Conservation (phyloP, 2,329 filamentous ascomycete genomes). For the Pseudodiploospora longispora region DNA sequence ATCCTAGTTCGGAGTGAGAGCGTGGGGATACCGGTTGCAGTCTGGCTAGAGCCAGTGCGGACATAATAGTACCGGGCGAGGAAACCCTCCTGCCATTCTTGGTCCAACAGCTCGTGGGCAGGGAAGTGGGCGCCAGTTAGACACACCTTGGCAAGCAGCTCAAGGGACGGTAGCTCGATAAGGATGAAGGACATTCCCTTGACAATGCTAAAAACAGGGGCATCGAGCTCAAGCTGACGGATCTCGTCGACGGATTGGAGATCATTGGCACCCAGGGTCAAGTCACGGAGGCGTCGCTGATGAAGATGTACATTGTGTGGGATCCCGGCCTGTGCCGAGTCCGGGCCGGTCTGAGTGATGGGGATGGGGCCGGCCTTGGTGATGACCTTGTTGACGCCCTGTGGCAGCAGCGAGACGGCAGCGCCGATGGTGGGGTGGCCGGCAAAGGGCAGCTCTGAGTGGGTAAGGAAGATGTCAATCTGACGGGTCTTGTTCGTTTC, state of each 20-base stretch:
- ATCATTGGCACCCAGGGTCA: constrained; percentile 16
- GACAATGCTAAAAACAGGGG: constrained; percentile 55
- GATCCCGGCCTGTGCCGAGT: constrained; percentile 52
- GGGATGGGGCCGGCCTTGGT: constrained; percentile 51
- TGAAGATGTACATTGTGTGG: constrained; percentile 62
- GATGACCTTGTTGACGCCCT: constrained; percentile 34
- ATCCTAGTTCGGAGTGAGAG: constrained; percentile 49
- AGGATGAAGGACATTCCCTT: constrained; percentile 69
- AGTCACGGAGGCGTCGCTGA: constrained; percentile 27
- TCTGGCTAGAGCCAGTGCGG: constrained; percentile 21
- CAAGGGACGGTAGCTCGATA: constrained; percentile 51
- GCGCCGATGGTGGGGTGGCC: constrained; percentile 55
- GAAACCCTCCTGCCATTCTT: constrained; percentile 48
- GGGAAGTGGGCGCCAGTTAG: constrained; percentile 25
- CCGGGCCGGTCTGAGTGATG: constrained; percentile 28
- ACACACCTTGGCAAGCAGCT: constrained; percentile 41
- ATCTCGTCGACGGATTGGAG: constrained; percentile 22
- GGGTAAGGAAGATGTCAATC: constrained; percentile 52
- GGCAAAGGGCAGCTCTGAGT: constrained; percentile 50
- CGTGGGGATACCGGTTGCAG: constrained; percentile 18
- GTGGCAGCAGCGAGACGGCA: constrained; percentile 38
- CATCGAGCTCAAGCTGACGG: constrained; percentile 28
- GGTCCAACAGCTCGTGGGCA: constrained; percentile 33
- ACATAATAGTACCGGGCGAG: constrained; percentile 54
- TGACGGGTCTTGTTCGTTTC: constrained; percentile 24